Evolutionary conservation across 2,329 filamentous ascomycete genomes (phyloP), one percentile per base, ranked within the genome.

Genomic region (Colletotrichum sp.): DNA sequence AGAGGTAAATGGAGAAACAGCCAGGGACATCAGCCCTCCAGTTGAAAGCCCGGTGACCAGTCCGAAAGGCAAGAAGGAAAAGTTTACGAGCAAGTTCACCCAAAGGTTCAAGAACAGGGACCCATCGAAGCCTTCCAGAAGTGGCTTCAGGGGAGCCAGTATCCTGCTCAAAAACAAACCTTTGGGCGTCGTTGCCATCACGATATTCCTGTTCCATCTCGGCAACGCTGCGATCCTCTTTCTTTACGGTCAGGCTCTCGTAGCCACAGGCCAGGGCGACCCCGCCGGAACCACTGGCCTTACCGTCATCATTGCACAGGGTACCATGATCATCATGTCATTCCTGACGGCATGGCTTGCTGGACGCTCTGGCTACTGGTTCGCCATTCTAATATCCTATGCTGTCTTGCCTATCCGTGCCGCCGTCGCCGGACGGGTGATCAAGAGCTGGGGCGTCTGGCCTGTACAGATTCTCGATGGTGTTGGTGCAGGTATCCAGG

Each of bases 401-500:
- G 63, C 34, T 21, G 62, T 57, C 4, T 21, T 75, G 6, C 73
- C 69, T 4, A 13, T 75, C 1, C 73, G 73, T 32, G 69, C 69
- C 5, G 73, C 73, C 12, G 57, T 75, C 39, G 73, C 73, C 3
- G 73, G 73, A 21, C 32, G 55, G 8, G 39, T 49, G 2, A 34
- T 75, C 18, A 68, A 75, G 32, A 66, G 44, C 69, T 75, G 69
- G 69, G 73, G 73, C 0, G 44, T 75, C 1, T 75, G 73, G 73
- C 73, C 73, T 2, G 73, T 75, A 3, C 73, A 75, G 21, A 72
- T 75, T 15, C 69, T 75, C 39, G 73, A 75, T 7, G 73, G 73
- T 15, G 15, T 75, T 30, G 73, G 73, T n/a, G 69, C 73, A 7
- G 73, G 73, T 2, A 75, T 75, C 4, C 73, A 75, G 55, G 67